Evolutionary conservation across 2,329 filamentous ascomycete genomes (phyloP).

Genomic region (Trichoderma gracile): DNA sequence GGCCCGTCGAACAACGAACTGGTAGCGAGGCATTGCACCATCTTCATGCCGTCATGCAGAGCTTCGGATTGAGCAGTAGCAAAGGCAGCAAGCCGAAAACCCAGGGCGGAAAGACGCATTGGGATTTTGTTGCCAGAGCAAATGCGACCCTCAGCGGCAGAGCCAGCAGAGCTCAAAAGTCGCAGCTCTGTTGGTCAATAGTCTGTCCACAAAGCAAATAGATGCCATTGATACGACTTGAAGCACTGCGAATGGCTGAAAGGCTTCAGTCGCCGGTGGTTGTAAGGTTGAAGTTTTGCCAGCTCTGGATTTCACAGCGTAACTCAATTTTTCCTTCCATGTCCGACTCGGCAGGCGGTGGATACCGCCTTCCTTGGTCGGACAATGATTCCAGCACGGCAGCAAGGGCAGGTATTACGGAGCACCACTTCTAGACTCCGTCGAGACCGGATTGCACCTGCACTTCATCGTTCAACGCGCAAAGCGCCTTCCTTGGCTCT

Average conservation of each 20-base stretch:
- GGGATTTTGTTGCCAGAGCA: neutral
- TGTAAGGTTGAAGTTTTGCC: constrained; percentile 24
- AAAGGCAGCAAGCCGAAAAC: neutral
- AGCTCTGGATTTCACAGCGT: constrained; percentile 12
- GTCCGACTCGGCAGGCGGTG: constrained; percentile 12
- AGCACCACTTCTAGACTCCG: constrained; percentile 14
- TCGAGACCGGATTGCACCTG: neutral
- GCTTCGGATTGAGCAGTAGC: constrained; percentile 11
- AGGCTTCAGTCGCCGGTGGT: constrained; percentile 12
- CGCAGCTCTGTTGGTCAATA: neutral
- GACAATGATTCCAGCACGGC: neutral
- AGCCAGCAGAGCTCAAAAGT: neutral
- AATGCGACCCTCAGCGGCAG: neutral
- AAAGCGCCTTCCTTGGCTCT: neutral
- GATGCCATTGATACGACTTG: neutral
- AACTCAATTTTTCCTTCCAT: constrained; percentile 16
- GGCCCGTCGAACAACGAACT: neutral
- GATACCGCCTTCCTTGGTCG: constrained; percentile 20
- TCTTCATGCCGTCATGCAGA: constrained; percentile 6
- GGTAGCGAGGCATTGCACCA: constrained; percentile 7
- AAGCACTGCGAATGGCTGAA: neutral
- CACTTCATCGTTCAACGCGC: neutral
- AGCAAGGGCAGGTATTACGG: too few relatives aligned
- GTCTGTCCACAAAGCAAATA: neutral
- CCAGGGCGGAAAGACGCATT: neutral